Conservation (phyloP, 129 eudicot genomes). For the Flaveria linearis region DNA sequence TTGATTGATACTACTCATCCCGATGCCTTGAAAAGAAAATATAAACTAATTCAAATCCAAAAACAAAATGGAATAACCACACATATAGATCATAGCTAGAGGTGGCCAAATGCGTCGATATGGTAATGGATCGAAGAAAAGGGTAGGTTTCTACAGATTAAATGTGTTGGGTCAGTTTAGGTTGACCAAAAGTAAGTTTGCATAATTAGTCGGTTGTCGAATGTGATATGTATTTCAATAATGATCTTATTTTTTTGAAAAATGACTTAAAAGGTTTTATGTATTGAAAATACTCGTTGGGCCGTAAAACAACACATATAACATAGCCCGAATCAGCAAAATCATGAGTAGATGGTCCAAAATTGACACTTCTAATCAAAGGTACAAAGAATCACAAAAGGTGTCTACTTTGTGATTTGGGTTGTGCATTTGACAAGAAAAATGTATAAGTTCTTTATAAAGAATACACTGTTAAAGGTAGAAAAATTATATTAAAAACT, state of each 20-base stretch:
- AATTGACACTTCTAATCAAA: not conserved
- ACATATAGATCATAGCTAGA: not conserved
- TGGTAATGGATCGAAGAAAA: not conserved
- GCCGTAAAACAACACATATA: not conserved
- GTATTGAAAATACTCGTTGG: not conserved
- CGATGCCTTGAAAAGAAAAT: slow-evolving; percentile 28
- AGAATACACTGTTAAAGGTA: not conserved
- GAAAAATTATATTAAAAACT: not conserved
- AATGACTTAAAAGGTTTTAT: not conserved
- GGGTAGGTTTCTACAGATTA: not conserved
- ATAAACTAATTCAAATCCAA: not conserved
- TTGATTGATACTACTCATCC: slow-evolving; percentile 41
- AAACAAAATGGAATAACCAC: not conserved
- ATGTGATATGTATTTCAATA: not conserved
- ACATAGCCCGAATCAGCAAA: not conserved
- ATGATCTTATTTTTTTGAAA: not conserved
- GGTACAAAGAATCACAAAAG: not conserved
- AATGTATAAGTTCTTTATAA: not conserved
- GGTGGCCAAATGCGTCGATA: not conserved
- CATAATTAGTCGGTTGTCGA: not conserved
- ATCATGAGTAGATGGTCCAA: not conserved
- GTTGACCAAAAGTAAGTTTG: not conserved
- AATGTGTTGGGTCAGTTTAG: not conserved
- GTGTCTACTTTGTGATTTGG: not conserved
- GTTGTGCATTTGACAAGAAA: not conserved